Percentiles rank a stretch among this genome's conserved stretches.
phyloP scores from a whole-genome alignment of 2,329 filamentous ascomycete species.

The Botrytis hyacinthi region DNA sequence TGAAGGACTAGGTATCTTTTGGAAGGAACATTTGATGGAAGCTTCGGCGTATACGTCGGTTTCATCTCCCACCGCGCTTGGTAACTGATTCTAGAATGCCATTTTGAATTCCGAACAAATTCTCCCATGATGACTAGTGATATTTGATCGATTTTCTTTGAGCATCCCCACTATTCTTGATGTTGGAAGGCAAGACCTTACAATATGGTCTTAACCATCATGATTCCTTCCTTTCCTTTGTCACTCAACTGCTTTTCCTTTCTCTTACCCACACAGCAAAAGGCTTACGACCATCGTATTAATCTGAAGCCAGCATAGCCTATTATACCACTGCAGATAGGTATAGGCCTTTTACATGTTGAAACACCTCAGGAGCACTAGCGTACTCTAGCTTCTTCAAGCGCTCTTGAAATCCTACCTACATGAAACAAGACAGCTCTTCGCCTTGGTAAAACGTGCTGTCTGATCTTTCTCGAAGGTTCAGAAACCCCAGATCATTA shows the following conservation, averaged over 20 bases:
- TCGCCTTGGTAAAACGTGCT: not conserved
- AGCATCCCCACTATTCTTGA: not conserved
- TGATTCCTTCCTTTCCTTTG: not conserved
- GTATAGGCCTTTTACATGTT: not conserved
- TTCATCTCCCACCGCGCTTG: slow-evolving; percentile 1
- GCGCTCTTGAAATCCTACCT: not conserved
- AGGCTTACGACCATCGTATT: not conserved
- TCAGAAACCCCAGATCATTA: slow-evolving; percentile 11
- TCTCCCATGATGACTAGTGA: slow-evolving; percentile 2
- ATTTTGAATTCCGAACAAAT: not conserved
- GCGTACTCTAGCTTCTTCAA: slow-evolving; percentile 9
- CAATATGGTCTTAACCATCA: not conserved
- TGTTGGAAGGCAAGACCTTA: not conserved
- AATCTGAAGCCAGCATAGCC: not conserved
- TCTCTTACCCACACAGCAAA: not conserved
- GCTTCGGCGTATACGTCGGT: not conserved
- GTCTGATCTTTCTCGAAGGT: slow-evolving; percentile 6
- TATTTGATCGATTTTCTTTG: not conserved
- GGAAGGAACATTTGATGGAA: not conserved
- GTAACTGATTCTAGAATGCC: slow-evolving; percentile 6
- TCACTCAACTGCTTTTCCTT: not conserved
- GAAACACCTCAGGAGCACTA: slow-evolving; percentile 11
- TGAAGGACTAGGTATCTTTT: not conserved
- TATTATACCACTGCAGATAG: not conserved
- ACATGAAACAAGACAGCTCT: slow-evolving; percentile 13